Evolutionary conservation across 345 rosid genomes (phyloP).

Genomic region (Dipteronia sinensis): DNA sequence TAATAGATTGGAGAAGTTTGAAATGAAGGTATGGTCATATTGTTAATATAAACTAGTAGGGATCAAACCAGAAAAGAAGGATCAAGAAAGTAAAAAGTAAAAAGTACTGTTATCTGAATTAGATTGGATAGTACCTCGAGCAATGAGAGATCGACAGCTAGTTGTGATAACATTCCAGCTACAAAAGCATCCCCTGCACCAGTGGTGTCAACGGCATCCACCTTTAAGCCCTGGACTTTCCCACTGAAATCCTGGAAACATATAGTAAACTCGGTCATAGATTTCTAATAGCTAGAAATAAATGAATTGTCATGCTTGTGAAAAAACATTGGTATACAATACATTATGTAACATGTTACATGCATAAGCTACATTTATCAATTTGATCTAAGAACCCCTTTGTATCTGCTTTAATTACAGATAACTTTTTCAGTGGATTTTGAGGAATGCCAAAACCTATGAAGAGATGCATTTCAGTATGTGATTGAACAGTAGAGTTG

Average conservation of each 20-base stretch:
- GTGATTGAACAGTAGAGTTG: not conserved
- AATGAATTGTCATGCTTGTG: not conserved
- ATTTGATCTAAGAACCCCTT: not conserved
- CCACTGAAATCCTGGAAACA: conserved; percentile 72
- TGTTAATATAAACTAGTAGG: not conserved
- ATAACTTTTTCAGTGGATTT: not conserved
- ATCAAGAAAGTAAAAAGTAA: not conserved
- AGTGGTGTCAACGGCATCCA: conserved; percentile 84
- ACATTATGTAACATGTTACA: not conserved
- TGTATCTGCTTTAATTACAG: not conserved
- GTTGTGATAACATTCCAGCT: conserved; percentile 69
- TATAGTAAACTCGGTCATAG: not conserved
- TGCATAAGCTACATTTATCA: not conserved
- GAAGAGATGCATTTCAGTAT: not conserved
- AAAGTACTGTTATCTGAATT: not conserved
- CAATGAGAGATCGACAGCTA: conserved; percentile 72
- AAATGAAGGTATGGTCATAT: not conserved
- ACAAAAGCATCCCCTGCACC: conserved; percentile 99
- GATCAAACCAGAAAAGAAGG: not conserved
- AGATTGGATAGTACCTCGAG: conserved; percentile 56
- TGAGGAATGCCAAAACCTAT: not conserved
- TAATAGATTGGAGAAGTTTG: not conserved
- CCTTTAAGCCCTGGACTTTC: conserved; percentile 75
- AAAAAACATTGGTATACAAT: not conserved
- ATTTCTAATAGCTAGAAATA: not conserved